These are phyloP conservation scores for Ensete ventricosum DNA, from an alignment of 176 grass and related monocot species.

Conservation along the genomic window DNA sequence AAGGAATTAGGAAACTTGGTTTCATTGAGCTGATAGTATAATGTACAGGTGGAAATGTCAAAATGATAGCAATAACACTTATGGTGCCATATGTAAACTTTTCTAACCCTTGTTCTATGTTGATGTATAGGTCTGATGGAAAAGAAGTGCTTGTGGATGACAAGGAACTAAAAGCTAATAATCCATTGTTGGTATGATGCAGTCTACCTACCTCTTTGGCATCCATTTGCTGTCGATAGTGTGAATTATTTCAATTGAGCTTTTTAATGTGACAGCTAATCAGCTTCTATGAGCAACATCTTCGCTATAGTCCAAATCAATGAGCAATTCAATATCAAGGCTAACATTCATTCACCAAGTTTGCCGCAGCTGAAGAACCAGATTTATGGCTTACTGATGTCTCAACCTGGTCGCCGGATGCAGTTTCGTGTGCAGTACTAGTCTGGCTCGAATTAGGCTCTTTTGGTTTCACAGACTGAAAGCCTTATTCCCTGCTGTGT, in stretches of 20 bases:
- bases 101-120: not conserved
- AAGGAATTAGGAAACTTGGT: too few species aligned
- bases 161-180: slow-evolving; percentile 62
- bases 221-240: slow-evolving; percentile 10
- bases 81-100: not conserved
- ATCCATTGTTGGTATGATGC: slow-evolving; percentile 73
- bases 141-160: slow-evolving; percentile 59
- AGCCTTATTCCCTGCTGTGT: not conserved
- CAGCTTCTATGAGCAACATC: slow-evolving; percentile 75
- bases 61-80: not conserved
- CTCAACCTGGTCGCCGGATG: not conserved
- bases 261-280: slow-evolving; percentile 65
- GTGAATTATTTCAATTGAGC: slow-evolving; percentile 10
- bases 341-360: not conserved
- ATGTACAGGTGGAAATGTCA: too few species aligned
- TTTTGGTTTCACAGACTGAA: not conserved
- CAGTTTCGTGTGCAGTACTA: not conserved
- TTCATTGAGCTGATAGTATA: too few species aligned
- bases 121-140: slow-evolving; percentile 60
- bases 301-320: slow-evolving; percentile 60
- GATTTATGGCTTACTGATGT: not conserved
- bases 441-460: not conserved
- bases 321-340: slow-evolving; percentile 23
- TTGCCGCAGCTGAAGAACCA: not conserved
- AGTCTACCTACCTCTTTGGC: not conserved